Conservation (phyloP, 2,329 filamentous ascomycete genomes). For the Sclerotinia borealis region DNA sequence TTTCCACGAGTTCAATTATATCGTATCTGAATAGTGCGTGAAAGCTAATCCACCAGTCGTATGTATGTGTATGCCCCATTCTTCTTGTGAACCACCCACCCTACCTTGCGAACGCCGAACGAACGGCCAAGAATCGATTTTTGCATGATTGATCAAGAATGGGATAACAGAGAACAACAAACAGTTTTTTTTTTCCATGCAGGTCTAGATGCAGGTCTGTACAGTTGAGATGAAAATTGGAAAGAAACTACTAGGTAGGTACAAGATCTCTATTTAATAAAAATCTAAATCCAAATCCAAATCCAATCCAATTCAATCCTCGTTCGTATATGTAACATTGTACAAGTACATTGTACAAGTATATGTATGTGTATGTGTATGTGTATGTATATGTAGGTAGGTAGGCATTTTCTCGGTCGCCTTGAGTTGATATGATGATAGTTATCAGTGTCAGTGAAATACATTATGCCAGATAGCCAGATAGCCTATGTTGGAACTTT, state of each 20-base stretch:
- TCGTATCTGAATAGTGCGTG: neutral
- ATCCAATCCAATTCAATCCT: too few species aligned
- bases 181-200: neutral
- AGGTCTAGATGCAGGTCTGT: conserved; percentile 9
- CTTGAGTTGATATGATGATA: too few species aligned
- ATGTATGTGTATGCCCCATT: conserved; percentile 4
- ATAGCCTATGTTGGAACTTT: too few species aligned
- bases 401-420: too few species aligned
- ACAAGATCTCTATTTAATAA: neutral
- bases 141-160: conserved; percentile 11
- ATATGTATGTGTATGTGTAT: too few species aligned
- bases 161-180: conserved; percentile 6
- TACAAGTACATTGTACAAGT: too few species aligned
- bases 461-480: too few species aligned
- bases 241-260: too few species aligned
- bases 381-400: too few species aligned
- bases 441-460: too few species aligned
- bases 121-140: neutral
- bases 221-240: conserved; percentile 1
- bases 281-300: too few species aligned
- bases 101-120: neutral
- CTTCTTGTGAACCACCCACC: neutral
- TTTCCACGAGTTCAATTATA: neutral
- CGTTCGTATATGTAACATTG: too few species aligned
- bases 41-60: neutral